These are phyloP conservation scores for Candida arabinofermentans DNA, from an alignment of 805 yeast species.

Conservation along the genomic window DNA sequence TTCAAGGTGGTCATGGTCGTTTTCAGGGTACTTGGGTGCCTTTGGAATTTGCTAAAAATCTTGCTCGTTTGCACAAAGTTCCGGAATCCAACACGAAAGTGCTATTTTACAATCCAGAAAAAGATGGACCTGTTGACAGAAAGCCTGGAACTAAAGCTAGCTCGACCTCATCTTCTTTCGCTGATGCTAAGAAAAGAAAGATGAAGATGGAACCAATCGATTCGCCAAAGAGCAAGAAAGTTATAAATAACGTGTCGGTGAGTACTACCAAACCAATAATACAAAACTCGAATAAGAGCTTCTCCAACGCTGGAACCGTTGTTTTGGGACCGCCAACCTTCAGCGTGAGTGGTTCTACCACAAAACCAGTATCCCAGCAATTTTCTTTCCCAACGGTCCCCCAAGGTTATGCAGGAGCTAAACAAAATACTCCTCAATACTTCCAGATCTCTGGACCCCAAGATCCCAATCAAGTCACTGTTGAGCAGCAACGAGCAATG, in stretches of 20 bases:
- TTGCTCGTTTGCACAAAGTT: conserved; percentile 50
- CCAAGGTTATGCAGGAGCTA: conserved; percentile 6
- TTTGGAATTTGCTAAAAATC: conserved; percentile 53
- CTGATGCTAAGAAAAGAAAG: conserved; percentile 24
- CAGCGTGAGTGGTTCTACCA: conserved; percentile 1
- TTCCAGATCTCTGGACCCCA: conserved; percentile 6
- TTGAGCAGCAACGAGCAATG: conserved; percentile 8
- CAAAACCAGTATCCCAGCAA: conserved; percentile 3
- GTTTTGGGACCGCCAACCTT: conserved; percentile 14
- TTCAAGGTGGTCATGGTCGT: conserved; percentile 83
- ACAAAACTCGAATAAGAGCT: neutral
- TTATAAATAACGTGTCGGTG: conserved; percentile 1
- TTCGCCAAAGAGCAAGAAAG: conserved; percentile 11
- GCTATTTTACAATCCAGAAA: conserved; percentile 49
- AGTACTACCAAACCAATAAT: neutral
- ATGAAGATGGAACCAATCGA: conserved; percentile 30
- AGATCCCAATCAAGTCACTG: conserved; percentile 2
- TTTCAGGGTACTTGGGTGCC: conserved; percentile 91
- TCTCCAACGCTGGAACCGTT: neutral
- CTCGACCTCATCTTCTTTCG: conserved; percentile 23
- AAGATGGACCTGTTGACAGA: conserved; percentile 40
- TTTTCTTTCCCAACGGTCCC: conserved; percentile 15
- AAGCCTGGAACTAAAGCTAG: conserved; percentile 25
- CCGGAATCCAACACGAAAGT: conserved; percentile 49
- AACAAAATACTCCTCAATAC: conserved; percentile 5